Base-by-base conservation (phyloP, 768 basidiomycete species). In the Pleurotus sapidus region DNA sequence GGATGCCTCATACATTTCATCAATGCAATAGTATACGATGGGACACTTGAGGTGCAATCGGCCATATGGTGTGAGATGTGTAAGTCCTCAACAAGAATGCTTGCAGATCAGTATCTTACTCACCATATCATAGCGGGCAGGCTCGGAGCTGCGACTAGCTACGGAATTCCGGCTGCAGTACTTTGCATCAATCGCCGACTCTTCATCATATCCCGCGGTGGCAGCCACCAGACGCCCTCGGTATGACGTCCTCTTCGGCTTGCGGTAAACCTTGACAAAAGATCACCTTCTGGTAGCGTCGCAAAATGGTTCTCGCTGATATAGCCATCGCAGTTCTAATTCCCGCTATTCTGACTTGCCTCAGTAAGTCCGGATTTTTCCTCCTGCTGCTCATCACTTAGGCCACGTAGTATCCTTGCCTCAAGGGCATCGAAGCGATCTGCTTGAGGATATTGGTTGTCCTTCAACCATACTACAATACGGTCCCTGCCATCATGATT, bases 1-100 rank as follows among this genome's bases (percentile, higher is more conserved):
- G 68, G 65, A 9, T 78, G 75, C 56, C 70, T 84, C 24, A 72
- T 73, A 15, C 60, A 70, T 14, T 75, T 71, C 59, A 64, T 84
- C 57, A 82, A 84, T 66, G 68, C 75, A 4, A 63, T 84, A 30
- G 59, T 84, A 4, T 87, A 42, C 37, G 51, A 54, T 25, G 24
- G 23, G 18, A 40, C 38, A 7, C 39, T 38, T 15, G 39, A 54
- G 7, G 39, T 54, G 2, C 14, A 42, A 30, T 54, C 51, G 15
- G 51, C 51, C 8, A 54, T 40, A 18, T 54, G 51, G 51, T 54
- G 51, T 24, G 51, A 54, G 23, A 18, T 54, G 39, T 54, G 51
- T 54, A 24, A 15, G 51, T 40, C 20, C 27, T 5, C 34, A 14
- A 8, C n/a, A 4, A 5, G 30, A 15, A 14, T 14, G 6, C 27